Conservation (phyloP, 441 rosid genomes). For the Capsella rubella region DNA sequence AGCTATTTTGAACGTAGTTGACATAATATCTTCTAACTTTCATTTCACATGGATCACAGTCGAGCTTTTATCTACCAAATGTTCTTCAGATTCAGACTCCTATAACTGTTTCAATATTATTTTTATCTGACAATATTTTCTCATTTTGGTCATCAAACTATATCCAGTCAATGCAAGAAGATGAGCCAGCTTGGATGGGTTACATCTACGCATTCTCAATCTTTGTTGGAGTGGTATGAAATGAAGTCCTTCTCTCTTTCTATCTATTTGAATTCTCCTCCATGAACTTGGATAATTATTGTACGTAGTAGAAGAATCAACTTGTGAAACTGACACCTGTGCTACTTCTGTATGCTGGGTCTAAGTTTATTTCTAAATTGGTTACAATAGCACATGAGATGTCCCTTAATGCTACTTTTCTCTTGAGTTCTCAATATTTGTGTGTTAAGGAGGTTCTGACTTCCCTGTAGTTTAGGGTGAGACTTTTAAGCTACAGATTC, state of each 20-base stretch:
- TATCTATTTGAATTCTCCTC: constrained; percentile 44
- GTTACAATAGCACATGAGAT: neutral
- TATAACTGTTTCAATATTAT: constrained; percentile 2
- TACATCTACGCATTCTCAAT: constrained; percentile 92
- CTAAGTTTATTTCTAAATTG: neutral
- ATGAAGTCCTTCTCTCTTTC: neutral
- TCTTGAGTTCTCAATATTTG: neutral
- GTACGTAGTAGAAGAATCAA: constrained; percentile 8
- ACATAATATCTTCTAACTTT: neutral
- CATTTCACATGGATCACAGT: constrained; percentile 29
- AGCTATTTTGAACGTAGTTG: constrained; percentile 9
- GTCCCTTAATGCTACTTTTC: neutral
- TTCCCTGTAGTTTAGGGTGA: constrained; percentile 15
- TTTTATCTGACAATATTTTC: constrained; percentile 16
- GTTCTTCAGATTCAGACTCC: constrained; percentile 14
- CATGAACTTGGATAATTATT: constrained; percentile 55
- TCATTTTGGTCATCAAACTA: constrained; percentile 37
- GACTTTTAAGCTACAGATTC: constrained; percentile 1
- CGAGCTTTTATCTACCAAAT: neutral
- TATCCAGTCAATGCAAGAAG: constrained; percentile 98
- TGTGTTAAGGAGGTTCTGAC: neutral
- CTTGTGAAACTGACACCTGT: constrained; percentile 9
- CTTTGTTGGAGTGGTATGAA: constrained; percentile 94
- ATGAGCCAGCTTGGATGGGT: constrained; percentile 92
- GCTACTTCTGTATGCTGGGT: constrained; percentile 16